Percentiles rank a stretch among this genome's conserved stretches.
phyloP scores from a whole-genome alignment of 306 rosid species.

The Medicago lupulina region DNA sequence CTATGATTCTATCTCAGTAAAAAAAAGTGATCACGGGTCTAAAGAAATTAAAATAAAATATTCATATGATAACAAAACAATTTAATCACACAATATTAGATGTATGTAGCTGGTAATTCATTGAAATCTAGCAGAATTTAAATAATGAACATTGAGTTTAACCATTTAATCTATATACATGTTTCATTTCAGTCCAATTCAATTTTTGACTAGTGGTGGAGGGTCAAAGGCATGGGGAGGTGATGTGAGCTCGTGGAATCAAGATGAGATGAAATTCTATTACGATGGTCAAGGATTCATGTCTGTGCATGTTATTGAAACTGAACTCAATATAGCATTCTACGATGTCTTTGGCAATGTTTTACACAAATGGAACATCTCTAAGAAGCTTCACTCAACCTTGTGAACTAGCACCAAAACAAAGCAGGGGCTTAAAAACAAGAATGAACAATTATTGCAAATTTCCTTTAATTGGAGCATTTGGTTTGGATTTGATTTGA shows the following conservation, averaged over 20 bases:
- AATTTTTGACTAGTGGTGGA: conserved; percentile 76
- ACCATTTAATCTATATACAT: background rate
- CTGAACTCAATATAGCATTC: conserved; percentile 51
- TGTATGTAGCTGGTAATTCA: no score
- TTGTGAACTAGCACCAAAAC: conserved; percentile 2
- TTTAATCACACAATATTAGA: no score
- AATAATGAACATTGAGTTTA: background rate
- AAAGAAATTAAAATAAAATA: no score
- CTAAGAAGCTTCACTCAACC: conserved; percentile 39
- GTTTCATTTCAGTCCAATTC: conserved; percentile 54
- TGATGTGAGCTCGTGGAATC: conserved; percentile 33
- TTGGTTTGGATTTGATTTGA: background rate
- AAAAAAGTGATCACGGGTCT: no score
- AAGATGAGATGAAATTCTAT: conserved; percentile 60
- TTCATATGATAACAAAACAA: no score
- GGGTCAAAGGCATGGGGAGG: conserved; percentile 88
- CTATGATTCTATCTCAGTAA: no score
- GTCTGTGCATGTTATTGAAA: conserved; percentile 54
- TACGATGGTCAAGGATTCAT: conserved; percentile 85
- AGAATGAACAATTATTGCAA: background rate
- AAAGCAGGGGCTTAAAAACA: background rate
- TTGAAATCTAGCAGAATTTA: no score
- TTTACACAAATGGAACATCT: conserved; percentile 61
- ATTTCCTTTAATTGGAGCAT: no score
- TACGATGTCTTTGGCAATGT: conserved; percentile 68